Evolutionary conservation across 2,329 filamentous ascomycete genomes (phyloP).

Genomic region (Cercospora sesami): DNA sequence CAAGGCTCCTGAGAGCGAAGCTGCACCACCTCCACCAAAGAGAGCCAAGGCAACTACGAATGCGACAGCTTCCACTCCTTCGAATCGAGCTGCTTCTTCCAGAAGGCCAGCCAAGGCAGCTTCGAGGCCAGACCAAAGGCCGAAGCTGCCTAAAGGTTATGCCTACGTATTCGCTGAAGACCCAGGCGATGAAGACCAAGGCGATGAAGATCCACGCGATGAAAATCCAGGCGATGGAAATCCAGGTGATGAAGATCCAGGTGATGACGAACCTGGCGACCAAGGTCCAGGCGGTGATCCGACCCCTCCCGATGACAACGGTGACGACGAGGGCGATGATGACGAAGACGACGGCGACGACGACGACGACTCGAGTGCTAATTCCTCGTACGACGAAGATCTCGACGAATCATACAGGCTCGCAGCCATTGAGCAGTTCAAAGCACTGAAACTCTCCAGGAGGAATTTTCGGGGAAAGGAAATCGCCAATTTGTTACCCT

Average conservation of each 20-base stretch:
- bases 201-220: neutral
- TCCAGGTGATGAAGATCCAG: neutral
- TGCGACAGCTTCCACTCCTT: neutral
- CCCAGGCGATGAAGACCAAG: neutral
- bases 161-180: neutral
- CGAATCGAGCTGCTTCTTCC: neutral
- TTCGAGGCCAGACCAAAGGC: neutral
- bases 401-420: neutral
- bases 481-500: neutral
- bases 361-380: neutral
- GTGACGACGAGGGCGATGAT: neutral
- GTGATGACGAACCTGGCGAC: neutral
- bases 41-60: neutral
- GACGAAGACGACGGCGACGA: neutral
- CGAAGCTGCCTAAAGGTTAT: neutral
- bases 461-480: neutral
- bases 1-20: neutral
- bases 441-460: neutral
- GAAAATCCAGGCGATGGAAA: neutral
- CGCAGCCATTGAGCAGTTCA: neutral
- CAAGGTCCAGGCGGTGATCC: neutral
- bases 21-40: neutral
- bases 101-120: neutral
- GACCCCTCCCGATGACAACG: neutral
- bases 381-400: neutral